These are phyloP conservation scores for Zymoseptoria pseudotritici DNA, from an alignment of 2,329 filamentous ascomycete genomes.

Conservation along the genomic window DNA sequence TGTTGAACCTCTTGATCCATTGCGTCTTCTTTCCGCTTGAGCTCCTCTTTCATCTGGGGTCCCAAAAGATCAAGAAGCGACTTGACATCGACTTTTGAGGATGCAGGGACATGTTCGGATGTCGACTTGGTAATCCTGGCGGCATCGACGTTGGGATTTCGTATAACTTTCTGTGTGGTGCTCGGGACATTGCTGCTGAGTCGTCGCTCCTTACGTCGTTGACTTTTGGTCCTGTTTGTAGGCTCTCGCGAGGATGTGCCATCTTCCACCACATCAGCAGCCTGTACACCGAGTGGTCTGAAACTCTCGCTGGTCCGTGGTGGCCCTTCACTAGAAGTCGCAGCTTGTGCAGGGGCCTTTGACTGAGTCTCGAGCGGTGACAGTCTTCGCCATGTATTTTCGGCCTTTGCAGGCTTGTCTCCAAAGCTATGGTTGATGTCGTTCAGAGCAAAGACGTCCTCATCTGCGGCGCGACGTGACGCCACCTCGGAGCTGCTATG, in stretches of 20 bases:
- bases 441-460: slow-evolving; percentile 12
- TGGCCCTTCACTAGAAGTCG: not conserved
- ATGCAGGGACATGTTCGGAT: not conserved
- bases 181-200: not conserved
- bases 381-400: not conserved
- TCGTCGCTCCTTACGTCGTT: not conserved
- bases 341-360: not conserved
- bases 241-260: not conserved
- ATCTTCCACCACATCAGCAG: not conserved
- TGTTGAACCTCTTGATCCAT: not conserved
- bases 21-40: not conserved
- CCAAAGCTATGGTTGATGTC: slow-evolving; percentile 15
- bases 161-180: not conserved
- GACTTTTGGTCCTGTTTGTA: too few species aligned
- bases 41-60: not conserved
- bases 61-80: not conserved
- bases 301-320: not conserved
- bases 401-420: not conserved
- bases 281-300: not conserved
- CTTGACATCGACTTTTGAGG: not conserved
- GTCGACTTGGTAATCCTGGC: not conserved
- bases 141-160: not conserved
- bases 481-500: slow-evolving; percentile 7
- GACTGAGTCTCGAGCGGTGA: not conserved
- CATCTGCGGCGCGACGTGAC: not conserved